Base-by-base conservation (phyloP, 2,329 filamentous ascomycete species). In the Neurospora crassa region DNA sequence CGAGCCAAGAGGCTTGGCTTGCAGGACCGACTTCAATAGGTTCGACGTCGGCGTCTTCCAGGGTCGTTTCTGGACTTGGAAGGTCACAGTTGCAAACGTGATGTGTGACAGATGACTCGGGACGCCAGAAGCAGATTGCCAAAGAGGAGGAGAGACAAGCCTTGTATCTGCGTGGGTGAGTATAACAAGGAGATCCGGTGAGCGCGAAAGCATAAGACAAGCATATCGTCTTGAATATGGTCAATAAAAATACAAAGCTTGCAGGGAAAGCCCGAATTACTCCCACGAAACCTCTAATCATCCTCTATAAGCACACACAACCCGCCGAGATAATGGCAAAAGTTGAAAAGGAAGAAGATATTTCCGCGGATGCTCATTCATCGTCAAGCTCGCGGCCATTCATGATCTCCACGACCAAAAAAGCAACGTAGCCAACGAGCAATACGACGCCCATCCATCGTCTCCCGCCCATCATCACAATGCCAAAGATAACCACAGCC, bases 401-500 rank as follows among this genome's bases (percentile, higher is more conserved):
- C 67, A 69, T 45, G 16, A 76, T 68, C 73, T 76, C 76, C 14
- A 72, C 68, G 47, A 70, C 68, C 68, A 78, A 73, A 71, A 81
- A 81, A 2, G 69, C 75, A 16, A 79, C 68, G 71, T 81, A 81
- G 7, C 76, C 69, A n/a, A 70, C 74, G 20, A 80, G 68, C 47
- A 81, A 74, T 11, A 71, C 71, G 59, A 74, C 74, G 18, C 79
- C 79, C 76, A 80, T 78, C 79, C 78, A 81, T 41, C 76, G 75
- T 70, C 72, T 76, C 5, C 76, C 76, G 8, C 79, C 79, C 6
- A 75, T 47, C 42, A 80, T 71, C 14, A 81, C 78, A 68, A 81
- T 76, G 5, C 72, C 73, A 43, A 78, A 77, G 29, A 82, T 75
- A 1, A 75, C 24, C 34, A 72, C 74, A 3, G 78, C 75, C 4